Conservation (phyloP, 2,329 filamentous ascomycete genomes). For the Calonectria naviculata region DNA sequence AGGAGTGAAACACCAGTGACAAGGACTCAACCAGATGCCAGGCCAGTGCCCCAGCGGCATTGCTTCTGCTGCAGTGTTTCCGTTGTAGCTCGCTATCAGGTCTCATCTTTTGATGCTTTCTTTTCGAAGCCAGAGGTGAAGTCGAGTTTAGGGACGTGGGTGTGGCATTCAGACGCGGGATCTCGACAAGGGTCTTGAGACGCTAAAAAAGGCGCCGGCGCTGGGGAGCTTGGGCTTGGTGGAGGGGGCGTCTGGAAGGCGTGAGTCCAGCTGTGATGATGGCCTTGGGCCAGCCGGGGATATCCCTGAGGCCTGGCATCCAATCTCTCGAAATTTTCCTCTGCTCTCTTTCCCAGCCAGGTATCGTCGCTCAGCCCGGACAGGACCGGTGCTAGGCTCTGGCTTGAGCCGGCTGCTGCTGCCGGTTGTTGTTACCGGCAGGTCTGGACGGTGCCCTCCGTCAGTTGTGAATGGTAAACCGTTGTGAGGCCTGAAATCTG, state of each 20-base stretch:
- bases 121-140: slow-evolving; percentile 35
- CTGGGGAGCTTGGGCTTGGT: slow-evolving; percentile 36
- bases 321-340: slow-evolving; percentile 41
- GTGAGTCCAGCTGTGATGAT: slow-evolving; percentile 22
- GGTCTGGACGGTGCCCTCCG: slow-evolving; percentile 19
- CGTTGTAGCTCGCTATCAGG: slow-evolving; percentile 1
- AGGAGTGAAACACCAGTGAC: slow-evolving; percentile 5
- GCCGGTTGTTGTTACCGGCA: slow-evolving; percentile 37
- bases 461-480: background rate
- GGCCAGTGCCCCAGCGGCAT: slow-evolving; percentile 1
- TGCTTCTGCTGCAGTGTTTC: slow-evolving; percentile 1
- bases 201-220: slow-evolving; percentile 42
- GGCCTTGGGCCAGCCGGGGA: slow-evolving; percentile 28
- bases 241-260: slow-evolving; percentile 36
- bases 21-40: background rate
- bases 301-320: slow-evolving; percentile 37
- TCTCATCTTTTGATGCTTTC: slow-evolving; percentile 28
- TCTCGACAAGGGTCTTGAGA: slow-evolving; percentile 41
- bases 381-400: slow-evolving; percentile 38
- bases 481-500: slow-evolving; percentile 11
- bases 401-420: slow-evolving; percentile 38
- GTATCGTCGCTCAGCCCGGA: slow-evolving; percentile 39
- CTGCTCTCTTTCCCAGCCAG: slow-evolving; percentile 34
- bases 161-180: slow-evolving; percentile 44
- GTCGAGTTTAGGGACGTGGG: slow-evolving; percentile 42